phyloP scores from a whole-genome alignment of 192 early-diverging fungal species.

The Phycomyces blakesleeanus region DNA sequence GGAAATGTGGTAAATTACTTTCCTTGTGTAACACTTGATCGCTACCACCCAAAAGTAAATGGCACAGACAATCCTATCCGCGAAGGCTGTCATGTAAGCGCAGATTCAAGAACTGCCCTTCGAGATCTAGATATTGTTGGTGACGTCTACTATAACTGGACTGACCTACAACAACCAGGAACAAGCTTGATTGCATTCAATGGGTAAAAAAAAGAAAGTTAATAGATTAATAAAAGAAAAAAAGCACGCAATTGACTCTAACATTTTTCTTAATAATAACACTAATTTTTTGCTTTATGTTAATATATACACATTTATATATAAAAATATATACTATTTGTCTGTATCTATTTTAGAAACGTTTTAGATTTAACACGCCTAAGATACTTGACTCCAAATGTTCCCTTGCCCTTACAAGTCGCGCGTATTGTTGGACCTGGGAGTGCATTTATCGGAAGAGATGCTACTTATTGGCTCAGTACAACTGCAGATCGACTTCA shows the following conservation, averaged over 20 bases:
- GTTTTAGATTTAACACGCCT: constrained; percentile 69
- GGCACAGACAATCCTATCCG: constrained; percentile 51
- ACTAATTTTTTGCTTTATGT: no score
- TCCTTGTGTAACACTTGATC: constrained; percentile 59
- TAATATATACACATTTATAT: no score
- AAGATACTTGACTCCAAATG: constrained; percentile 54
- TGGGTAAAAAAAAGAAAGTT: constrained; percentile 38
- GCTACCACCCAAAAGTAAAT: constrained; percentile 41
- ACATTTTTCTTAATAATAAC: no score
- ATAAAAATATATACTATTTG: no score
- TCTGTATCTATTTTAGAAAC: constrained; percentile 40
- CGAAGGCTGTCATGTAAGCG: constrained; percentile 56
- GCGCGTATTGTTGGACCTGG: constrained; percentile 39
- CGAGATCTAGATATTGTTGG: constrained; percentile 49
- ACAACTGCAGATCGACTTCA: constrained; percentile 45
- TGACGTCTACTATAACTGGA: constrained; percentile 66
- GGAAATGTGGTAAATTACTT: constrained; percentile 57
- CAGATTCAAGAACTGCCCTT: constrained; percentile 41
- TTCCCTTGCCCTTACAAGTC: constrained; percentile 40
- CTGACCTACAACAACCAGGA: constrained; percentile 48
- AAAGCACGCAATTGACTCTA: no score
- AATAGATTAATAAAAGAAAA: no score
- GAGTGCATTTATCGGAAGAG: constrained; percentile 48
- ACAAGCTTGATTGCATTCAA: constrained; percentile 70
- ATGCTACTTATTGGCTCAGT: constrained; percentile 47